These are phyloP conservation scores for Leishmania arabica DNA, from an alignment of 208 protist genomes.

Conservation along the genomic window DNA sequence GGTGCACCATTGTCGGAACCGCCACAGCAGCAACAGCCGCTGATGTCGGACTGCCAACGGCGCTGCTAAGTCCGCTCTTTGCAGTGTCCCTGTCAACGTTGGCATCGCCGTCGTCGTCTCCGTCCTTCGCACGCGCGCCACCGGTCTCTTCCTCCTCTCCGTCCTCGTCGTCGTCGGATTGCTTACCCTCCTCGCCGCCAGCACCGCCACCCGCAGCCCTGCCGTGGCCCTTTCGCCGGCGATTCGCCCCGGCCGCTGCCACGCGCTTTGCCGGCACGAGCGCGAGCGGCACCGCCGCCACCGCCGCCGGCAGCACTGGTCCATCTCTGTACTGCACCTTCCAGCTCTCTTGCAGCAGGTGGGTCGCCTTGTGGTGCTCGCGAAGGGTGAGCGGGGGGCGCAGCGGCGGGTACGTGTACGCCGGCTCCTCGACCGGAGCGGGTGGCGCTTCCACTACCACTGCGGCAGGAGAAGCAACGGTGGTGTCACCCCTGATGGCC, in stretches of 20 bases:
- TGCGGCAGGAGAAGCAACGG: background rate
- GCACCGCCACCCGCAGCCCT: slow-evolving; percentile 7
- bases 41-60: slow-evolving; percentile 15
- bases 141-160: slow-evolving; percentile 3
- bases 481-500: background rate
- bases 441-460: background rate
- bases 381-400: slow-evolving; percentile 52
- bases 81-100: background rate
- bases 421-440: slow-evolving; percentile 18
- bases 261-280: slow-evolving; percentile 26
- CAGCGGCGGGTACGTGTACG: slow-evolving; percentile 52
- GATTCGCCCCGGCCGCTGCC: background rate
- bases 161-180: background rate
- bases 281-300: slow-evolving; percentile 41
- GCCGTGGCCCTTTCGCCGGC: slow-evolving; percentile 2
- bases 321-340: slow-evolving; percentile 35
- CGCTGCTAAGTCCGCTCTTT: slow-evolving; percentile 8
- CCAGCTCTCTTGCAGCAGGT: slow-evolving; percentile 43
- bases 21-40: background rate
- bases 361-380: slow-evolving; percentile 49
- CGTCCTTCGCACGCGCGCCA: background rate
- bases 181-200: background rate
- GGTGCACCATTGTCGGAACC: slow-evolving; percentile 38
- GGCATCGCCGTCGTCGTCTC: background rate
- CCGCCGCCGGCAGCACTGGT: slow-evolving; percentile 38